These are phyloP conservation scores for Eurotiales sp. DNA, from an alignment of 2,329 filamentous ascomycete genomes.

Conservation along the genomic window DNA sequence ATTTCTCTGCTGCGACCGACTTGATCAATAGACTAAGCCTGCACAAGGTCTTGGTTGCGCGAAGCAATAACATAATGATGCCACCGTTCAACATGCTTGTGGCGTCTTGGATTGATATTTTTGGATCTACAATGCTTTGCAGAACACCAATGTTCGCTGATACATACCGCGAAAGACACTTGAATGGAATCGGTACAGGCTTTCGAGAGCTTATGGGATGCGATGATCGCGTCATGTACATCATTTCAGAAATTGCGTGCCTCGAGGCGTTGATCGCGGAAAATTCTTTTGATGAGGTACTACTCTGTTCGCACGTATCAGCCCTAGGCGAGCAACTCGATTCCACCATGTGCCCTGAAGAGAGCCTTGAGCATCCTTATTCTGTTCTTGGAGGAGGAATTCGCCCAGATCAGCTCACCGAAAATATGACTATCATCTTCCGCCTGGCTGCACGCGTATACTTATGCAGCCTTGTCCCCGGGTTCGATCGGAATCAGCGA, in stretches of 20 bases:
- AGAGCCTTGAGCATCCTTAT: conserved; percentile 69
- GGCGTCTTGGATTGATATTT: conserved; percentile 93
- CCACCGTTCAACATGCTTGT: conserved; percentile 89
- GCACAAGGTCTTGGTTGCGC: conserved; percentile 79
- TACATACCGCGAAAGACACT: conserved; percentile 91
- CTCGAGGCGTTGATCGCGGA: conserved; percentile 82
- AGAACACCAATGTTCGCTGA: conserved; percentile 83
- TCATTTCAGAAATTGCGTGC: conserved; percentile 96
- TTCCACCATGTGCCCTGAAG: too few species aligned
- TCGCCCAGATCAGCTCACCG: conserved; percentile 74
- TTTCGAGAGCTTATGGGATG: conserved; percentile 95
- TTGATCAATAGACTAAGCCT: too few species aligned
- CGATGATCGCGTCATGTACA: conserved; percentile 94
- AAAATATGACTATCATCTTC: conserved; percentile 88
- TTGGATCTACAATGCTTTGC: conserved; percentile 88
- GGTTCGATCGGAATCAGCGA: conserved; percentile 70
- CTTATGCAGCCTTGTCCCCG: conserved; percentile 90
- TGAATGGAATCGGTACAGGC: conserved; percentile 63
- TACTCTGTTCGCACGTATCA: conserved; percentile 83
- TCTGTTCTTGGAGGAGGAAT: conserved; percentile 63
- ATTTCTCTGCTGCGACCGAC: conserved; percentile 91
- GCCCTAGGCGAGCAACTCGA: conserved; percentile 87
- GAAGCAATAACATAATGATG: conserved; percentile 42
- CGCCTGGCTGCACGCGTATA: conserved; percentile 91
- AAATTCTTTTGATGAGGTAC: conserved; percentile 74